Evolutionary conservation across 2,329 filamentous ascomycete species (phyloP).

Genomic region (Fusarium tuaranense): DNA sequence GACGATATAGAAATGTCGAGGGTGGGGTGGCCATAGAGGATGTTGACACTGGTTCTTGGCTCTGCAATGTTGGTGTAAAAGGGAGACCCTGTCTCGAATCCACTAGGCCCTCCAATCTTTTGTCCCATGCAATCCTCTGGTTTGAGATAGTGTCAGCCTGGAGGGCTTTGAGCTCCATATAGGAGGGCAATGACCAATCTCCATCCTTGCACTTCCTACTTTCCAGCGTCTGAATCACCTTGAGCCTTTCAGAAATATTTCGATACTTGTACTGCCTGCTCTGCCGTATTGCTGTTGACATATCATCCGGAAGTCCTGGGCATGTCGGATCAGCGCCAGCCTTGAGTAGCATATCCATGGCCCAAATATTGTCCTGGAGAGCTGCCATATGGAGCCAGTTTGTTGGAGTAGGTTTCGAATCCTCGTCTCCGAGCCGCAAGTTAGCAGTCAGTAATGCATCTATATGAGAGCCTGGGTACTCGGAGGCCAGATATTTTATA

Average conservation of each 20-base stretch:
- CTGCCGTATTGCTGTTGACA: neutral
- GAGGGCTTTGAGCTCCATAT: neutral
- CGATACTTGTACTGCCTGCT: neutral
- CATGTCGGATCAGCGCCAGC: slow-evolving; percentile 8
- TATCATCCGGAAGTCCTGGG: neutral
- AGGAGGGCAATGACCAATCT: neutral
- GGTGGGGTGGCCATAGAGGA: neutral
- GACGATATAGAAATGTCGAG: neutral
- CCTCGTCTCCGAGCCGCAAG: fast-evolving
- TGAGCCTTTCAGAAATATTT: neutral
- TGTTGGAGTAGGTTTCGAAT: neutral
- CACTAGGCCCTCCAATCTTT: neutral
- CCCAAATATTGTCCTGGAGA: neutral
- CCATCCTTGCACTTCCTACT: neutral
- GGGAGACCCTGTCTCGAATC: neutral
- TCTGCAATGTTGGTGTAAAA: neutral
- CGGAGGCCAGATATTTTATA: neutral
- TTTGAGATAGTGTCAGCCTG: neutral
- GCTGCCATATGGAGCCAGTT: slow-evolving; percentile 20
- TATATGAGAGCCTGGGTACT: slow-evolving; percentile 21
- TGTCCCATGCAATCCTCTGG: neutral
- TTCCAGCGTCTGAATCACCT: slow-evolving; percentile 1
- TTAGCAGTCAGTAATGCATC: neutral
- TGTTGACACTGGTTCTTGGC: neutral
- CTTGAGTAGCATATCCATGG: neutral